A percentile compares a stretch with the other conserved stretches of the same genome.
These are phyloP conservation scores for Haberlea rhodopensis DNA, from an alignment of 257 asterid species.

Conservation along the genomic window DNA sequence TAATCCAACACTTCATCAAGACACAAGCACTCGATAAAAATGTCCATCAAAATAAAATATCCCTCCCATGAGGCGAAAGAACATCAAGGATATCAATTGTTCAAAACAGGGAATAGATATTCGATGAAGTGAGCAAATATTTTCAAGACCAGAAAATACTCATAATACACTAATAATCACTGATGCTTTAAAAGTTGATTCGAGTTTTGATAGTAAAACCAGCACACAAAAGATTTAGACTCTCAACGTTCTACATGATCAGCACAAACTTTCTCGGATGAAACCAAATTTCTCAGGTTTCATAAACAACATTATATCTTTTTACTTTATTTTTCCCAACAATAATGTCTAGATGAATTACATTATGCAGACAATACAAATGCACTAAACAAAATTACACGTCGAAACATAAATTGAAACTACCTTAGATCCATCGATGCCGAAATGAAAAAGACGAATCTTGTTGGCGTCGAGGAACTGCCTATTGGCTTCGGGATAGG, in stretches of 20 bases:
- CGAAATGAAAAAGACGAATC: conserved; percentile 76
- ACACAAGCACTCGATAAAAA: background rate
- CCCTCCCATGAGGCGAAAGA: background rate
- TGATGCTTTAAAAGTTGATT: background rate
- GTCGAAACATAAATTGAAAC: conserved; percentile 16
- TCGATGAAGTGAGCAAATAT: background rate
- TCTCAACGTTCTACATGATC: background rate
- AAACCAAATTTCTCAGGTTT: background rate
- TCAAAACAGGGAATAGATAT: conserved; percentile 1
- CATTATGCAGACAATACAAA: background rate
- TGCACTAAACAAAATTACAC: background rate
- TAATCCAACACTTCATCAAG: too few species aligned
- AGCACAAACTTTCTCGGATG: background rate
- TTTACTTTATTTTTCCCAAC: background rate
- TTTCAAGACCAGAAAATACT: too few species aligned
- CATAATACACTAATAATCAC: background rate
- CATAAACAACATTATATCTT: background rate
- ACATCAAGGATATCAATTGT: conserved; percentile 1
- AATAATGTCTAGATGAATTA: too few species aligned
- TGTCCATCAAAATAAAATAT: background rate
- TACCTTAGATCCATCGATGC: conserved; percentile 91
- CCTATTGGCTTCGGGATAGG: conserved; percentile 69
- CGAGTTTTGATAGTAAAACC: conserved; percentile 2
- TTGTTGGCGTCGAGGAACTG: conserved; percentile 68
- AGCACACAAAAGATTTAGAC: background rate